These are phyloP conservation scores for Biscutella laevigata DNA, from an alignment of 441 rosid genomes.

Conservation along the genomic window DNA sequence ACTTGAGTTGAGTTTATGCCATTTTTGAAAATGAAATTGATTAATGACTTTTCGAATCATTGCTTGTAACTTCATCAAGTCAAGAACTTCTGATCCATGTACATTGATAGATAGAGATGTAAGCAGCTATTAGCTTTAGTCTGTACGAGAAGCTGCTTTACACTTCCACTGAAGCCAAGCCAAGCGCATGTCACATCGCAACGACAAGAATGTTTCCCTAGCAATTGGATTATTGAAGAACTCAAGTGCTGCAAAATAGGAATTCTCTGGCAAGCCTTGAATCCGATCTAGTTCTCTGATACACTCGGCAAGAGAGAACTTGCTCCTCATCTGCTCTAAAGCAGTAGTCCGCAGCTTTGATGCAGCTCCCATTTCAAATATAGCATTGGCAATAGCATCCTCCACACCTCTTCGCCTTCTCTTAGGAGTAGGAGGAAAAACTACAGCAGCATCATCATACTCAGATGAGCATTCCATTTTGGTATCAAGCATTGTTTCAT, in stretches of 20 bases:
- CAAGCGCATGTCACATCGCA: conserved; percentile 31
- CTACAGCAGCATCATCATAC: conserved; percentile 32
- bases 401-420: conserved; percentile 47
- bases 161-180: conserved; percentile 46
- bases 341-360: conserved; percentile 38
- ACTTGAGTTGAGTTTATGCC: conserved; percentile 18
- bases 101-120: neutral
- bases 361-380: conserved; percentile 45
- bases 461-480: conserved; percentile 26
- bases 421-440: conserved; percentile 27
- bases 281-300: conserved; percentile 39
- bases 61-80: neutral
- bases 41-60: neutral
- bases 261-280: conserved; percentile 29
- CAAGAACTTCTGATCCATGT: neutral
- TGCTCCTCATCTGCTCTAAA: conserved; percentile 20
- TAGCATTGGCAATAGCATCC: conserved; percentile 47
- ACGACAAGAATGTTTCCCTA: conserved; percentile 52
- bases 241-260: conserved; percentile 47
- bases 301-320: conserved; percentile 41
- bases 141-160: neutral
- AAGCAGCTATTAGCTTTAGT: neutral
- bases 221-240: conserved; percentile 38
- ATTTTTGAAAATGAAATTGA: conserved; percentile 1
- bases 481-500: conserved; percentile 12